These are phyloP conservation scores for Calocera viscosa DNA, from an alignment of 768 basidiomycete species.

Conservation along the genomic window DNA sequence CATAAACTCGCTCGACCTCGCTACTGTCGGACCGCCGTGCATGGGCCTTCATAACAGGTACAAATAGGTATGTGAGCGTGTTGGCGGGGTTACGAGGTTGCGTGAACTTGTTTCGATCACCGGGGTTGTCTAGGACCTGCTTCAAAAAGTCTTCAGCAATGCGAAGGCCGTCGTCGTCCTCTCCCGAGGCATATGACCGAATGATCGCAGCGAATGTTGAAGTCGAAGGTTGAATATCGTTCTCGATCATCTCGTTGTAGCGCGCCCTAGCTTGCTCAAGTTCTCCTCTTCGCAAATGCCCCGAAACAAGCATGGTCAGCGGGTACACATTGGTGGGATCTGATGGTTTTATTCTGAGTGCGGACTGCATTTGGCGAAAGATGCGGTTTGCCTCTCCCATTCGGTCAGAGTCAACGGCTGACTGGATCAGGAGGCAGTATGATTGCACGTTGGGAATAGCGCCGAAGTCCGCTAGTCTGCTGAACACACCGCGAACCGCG, in stretches of 20 bases:
- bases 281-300: conserved; percentile 48
- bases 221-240: conserved; percentile 54
- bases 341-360: conserved; percentile 21
- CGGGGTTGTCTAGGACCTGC: conserved; percentile 32
- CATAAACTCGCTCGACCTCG: conserved; percentile 45
- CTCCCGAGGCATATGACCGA: conserved; percentile 43
- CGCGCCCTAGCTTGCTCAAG: conserved; percentile 45
- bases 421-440: conserved; percentile 64
- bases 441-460: conserved; percentile 49
- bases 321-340: conserved; percentile 27
- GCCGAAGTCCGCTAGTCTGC: conserved; percentile 34
- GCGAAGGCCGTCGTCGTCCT: conserved; percentile 37
- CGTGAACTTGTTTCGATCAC: conserved; percentile 29
- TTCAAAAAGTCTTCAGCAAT: conserved; percentile 57
- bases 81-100: not conserved
- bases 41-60: conserved; percentile 48
- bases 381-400: conserved; percentile 56
- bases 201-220: conserved; percentile 60
- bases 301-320: conserved; percentile 63
- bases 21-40: conserved; percentile 33
- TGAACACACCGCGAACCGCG: conserved; percentile 50
- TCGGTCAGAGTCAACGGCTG: conserved; percentile 59
- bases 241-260: conserved; percentile 56
- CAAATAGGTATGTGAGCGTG: conserved; percentile 32
- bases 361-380: conserved; percentile 52